Evolutionary conservation across 208 protist species (phyloP), one percentile per base, ranked within the genome.

Genomic region (Acanthamoeba lenticulata): DNA sequence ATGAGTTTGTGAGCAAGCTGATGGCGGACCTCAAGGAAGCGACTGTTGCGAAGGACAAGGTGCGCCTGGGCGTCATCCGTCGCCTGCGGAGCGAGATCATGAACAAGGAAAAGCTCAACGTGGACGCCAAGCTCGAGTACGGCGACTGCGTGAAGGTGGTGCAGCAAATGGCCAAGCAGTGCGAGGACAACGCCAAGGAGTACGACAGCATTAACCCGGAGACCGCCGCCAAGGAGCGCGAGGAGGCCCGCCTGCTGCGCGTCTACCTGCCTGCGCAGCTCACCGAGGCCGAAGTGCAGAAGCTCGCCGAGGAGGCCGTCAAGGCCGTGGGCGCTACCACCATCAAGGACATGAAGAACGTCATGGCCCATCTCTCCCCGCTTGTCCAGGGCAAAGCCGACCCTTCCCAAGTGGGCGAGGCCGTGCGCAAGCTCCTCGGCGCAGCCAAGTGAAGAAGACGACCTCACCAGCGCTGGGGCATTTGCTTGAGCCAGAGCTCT

Each of bases 61-160:
- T 40, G 2, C 42, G 81, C 15, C n/a, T 65, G 15, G 29, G 34
- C 81, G 81, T 89, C 32, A 89, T 89, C n/a, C 81, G 81, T n/a
- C 81, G 52, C 32, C 21, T 89, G 81, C 81, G 81, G n/a, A 89
- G 47, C 81, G 52, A 89, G 81, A 89, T 89, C 40, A 89, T 65
- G 47, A 67, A 89, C 81, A 89, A 89, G 47, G 81, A 89, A 29
- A 89, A 89, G 81, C 47, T 65, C 45, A 38, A 55, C 45, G 81
- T 65, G 7, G 81, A 89, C 81, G 52, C 29, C 24, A 89, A 89
- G 44, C 81, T 89, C 47, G 49, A 55, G 19, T 55, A 57, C n/a
- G 38, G 49, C 47, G 81, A 89, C 29, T 67, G 81, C 81, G 52
- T 89, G 7, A 65, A 55, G 47, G 81, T 89, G 2, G 81, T 89